These are phyloP conservation scores for Triticum aestivum DNA, from an alignment of 176 grass and related monocot genomes.

Conservation along the genomic window IWGSC_CS_RefSeq_v2.1 NC_057806.1:462422565-462423064, in stretches of 20 bases:
- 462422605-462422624: neutral
- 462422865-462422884: neutral
- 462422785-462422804: neutral
- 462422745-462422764: neutral
- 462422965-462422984: slow-evolving; percentile 53
- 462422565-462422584: neutral
- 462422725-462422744: neutral
- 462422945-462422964: neutral
- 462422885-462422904: slow-evolving; percentile 4
- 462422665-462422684: neutral
- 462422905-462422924: slow-evolving; percentile 65
- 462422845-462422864: neutral
- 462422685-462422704: neutral
- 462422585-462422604: neutral
- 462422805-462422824: neutral
- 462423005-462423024: slow-evolving; percentile 44
- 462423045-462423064: slow-evolving; percentile 46
- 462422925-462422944: slow-evolving; percentile 10
- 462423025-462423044: slow-evolving; percentile 37
- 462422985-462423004: slow-evolving; percentile 29
- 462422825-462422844: neutral
- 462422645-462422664: neutral
- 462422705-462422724: too few species aligned
- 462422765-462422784: neutral
- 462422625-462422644: slow-evolving; percentile 3